Conservation (phyloP, 176 grass and related monocot species). For the Carex myosuroides region DNA sequence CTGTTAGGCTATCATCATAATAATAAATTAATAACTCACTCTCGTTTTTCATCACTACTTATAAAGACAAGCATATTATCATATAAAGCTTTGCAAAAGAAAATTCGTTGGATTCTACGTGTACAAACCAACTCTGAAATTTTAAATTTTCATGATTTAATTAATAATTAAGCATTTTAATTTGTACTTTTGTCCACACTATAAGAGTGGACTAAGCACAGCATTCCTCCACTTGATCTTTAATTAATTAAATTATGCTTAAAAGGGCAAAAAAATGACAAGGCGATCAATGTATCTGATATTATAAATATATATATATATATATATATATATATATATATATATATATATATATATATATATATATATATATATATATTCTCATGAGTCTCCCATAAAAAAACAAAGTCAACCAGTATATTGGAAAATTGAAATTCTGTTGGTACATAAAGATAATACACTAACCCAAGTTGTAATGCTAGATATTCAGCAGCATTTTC, state of each 20-base stretch:
- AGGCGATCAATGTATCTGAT: not conserved
- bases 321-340: not conserved
- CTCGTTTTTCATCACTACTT: not conserved
- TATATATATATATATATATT: not conserved
- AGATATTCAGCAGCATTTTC: not conserved
- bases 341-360: not conserved
- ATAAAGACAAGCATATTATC: not conserved
- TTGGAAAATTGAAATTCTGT: not conserved
- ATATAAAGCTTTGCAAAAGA: not conserved
- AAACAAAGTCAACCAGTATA: not conserved
- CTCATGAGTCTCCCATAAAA: not conserved
- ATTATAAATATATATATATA: not conserved
- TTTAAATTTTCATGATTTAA: not conserved
- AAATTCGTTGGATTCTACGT: not conserved
- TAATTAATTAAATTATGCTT: not conserved
- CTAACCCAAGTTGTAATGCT: not conserved
- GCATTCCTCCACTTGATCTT: not conserved
- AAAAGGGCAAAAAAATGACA: not conserved
- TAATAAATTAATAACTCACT: not conserved
- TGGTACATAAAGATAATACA: no score
- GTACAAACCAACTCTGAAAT: not conserved
- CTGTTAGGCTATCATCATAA: constrained; percentile 10
- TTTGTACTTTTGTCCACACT: not conserved
- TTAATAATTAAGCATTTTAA: not conserved
- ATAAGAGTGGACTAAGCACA: not conserved